Evolutionary conservation across 805 yeast species (phyloP).

Genomic region (Saccharomycopsis amapae): DNA sequence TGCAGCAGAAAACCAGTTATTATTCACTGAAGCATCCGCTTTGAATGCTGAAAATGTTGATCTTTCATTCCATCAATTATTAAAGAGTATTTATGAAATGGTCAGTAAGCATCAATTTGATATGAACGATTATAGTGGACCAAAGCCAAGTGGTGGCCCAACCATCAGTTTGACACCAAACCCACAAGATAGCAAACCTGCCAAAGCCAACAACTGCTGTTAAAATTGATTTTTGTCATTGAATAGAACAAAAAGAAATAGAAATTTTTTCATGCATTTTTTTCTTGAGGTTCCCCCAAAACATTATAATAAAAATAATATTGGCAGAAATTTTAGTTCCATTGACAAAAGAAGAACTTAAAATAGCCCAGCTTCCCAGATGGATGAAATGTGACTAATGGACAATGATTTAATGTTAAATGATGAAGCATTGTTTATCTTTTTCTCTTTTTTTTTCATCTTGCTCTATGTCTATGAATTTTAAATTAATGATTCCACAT

Average conservation of each 20-base stretch:
- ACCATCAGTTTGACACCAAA: conserved; percentile 90
- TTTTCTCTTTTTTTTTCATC: too few relatives aligned
- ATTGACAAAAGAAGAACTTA: too few relatives aligned
- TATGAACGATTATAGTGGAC: conserved; percentile 60
- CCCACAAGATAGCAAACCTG: conserved; percentile 66
- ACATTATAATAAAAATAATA: too few relatives aligned
- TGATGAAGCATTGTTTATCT: too few relatives aligned
- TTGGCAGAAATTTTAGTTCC: too few relatives aligned
- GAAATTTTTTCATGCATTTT: background rate
- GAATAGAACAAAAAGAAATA: background rate
- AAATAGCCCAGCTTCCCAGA: too few relatives aligned
- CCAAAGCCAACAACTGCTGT: conserved; percentile 34
- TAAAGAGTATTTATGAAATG: conserved; percentile 91
- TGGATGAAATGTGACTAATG: too few relatives aligned
- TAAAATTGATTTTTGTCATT: background rate
- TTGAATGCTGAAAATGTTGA: conserved; percentile 92
- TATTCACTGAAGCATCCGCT: conserved; percentile 95
- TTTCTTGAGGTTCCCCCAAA: background rate
- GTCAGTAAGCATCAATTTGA: conserved; percentile 89
- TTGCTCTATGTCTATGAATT: too few relatives aligned
- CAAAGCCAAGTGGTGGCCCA: conserved; percentile 75
- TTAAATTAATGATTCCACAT: too few relatives aligned
- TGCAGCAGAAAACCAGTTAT: conserved; percentile 83
- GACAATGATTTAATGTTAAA: too few relatives aligned
- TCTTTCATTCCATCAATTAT: conserved; percentile 84